Percentiles rank a stretch among this genome's conserved stretches.
Conservation (phyloP, 176 grass and related monocot genomes). For the Thinopyrum elongatum region DNA sequence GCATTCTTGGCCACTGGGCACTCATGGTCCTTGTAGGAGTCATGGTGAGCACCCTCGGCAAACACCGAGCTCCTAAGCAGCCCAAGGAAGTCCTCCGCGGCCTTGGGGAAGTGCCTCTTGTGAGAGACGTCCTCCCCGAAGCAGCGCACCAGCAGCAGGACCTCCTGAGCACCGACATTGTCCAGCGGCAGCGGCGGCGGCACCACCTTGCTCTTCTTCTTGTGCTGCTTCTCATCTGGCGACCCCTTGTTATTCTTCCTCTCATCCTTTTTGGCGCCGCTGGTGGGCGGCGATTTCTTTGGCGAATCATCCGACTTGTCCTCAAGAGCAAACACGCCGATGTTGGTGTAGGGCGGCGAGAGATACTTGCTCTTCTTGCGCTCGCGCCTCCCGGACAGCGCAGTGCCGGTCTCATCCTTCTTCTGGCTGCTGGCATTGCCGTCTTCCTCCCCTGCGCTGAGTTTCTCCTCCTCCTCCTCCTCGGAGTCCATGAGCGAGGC, state of each 20-base stretch:
- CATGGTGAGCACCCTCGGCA: slow-evolving; percentile 2
- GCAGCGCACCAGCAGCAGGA: slow-evolving; percentile 24
- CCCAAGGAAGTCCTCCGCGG: slow-evolving; percentile 32
- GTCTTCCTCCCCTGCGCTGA: not conserved
- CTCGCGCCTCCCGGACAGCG: slow-evolving; percentile 41
- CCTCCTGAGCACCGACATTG: slow-evolving; percentile 6
- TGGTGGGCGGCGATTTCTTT: not conserved
- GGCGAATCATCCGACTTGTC: slow-evolving; percentile 19
- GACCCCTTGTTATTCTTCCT: not conserved
- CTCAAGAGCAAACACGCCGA: not conserved
- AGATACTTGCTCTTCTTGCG: slow-evolving; percentile 92
- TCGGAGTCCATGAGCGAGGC: no score
- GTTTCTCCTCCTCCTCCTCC: not conserved
- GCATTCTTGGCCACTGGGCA: not conserved
- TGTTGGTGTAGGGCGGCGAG: slow-evolving; percentile 61
- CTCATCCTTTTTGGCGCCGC: not conserved
- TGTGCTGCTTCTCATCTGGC: no score
- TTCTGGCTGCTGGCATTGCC: not conserved
- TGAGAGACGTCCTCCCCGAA: slow-evolving; percentile 26
- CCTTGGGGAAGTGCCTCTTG: slow-evolving; percentile 21
- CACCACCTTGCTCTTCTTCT: not conserved
- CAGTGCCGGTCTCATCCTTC: not conserved
- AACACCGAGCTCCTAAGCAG: slow-evolving; percentile 49
- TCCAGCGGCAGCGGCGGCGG: not conserved
- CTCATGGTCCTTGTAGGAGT: slow-evolving; percentile 1